These are phyloP conservation scores for Cucumis melo DNA, from an alignment of 306 rosid species.

Conservation along the genomic window DNA sequence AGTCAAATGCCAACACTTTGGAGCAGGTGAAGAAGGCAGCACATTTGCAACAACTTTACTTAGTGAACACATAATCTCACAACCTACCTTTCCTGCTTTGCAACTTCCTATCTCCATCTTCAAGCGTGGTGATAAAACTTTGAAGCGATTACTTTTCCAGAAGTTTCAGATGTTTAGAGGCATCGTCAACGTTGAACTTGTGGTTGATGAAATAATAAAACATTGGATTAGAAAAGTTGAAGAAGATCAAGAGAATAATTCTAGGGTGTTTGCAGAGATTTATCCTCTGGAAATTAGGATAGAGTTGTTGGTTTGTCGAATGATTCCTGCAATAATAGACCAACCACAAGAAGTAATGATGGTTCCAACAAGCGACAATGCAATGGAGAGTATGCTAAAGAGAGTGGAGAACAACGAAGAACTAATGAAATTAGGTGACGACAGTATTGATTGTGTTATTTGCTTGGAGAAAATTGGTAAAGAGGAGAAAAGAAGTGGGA, in stretches of 20 bases:
- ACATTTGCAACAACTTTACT: background rate
- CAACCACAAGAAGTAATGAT: background rate
- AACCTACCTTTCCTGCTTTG: background rate
- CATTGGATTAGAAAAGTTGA: background rate
- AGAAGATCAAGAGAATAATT: background rate
- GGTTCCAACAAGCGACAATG: background rate
- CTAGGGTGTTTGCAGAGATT: background rate
- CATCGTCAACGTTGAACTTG: background rate
- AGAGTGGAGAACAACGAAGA: background rate
- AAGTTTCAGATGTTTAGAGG: background rate
- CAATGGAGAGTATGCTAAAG: background rate
- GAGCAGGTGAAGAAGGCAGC: background rate
- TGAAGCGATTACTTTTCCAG: background rate
- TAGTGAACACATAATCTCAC: background rate
- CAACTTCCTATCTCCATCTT: background rate
- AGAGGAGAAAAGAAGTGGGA: background rate
- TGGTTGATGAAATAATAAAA: background rate
- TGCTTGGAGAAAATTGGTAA: slow-evolving; percentile 4
- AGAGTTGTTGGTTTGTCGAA: background rate
- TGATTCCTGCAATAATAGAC: no score
- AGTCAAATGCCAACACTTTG: background rate
- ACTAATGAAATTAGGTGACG: background rate
- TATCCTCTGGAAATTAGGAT: background rate
- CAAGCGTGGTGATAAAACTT: background rate
- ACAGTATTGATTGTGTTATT: background rate